Conservation (phyloP, 129 eudicot species). For the Heracleum sosnowskyi region DNA sequence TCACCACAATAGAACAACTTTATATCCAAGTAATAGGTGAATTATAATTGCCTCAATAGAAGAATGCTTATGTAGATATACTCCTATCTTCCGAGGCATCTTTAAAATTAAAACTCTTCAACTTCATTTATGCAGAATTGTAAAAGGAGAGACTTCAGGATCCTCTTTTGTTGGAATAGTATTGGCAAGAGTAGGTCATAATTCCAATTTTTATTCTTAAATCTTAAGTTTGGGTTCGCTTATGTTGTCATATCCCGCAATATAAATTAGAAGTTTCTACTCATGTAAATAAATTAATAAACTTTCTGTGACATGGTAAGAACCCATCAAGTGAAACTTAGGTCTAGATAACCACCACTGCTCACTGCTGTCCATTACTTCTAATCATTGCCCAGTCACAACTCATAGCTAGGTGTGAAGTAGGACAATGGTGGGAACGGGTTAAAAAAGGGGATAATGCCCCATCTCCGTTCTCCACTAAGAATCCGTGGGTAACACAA, state of each 20-base stretch:
- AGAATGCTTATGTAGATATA: no score
- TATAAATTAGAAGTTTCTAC: neutral
- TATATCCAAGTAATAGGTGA: no score
- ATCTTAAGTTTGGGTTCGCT: neutral
- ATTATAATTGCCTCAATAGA: no score
- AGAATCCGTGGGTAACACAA: neutral
- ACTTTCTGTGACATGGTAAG: neutral
- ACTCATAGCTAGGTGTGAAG: neutral
- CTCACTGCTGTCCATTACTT: neutral
- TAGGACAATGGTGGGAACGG: neutral
- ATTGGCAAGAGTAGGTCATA: neutral
- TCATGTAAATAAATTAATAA: neutral
- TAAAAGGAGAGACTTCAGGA: neutral
- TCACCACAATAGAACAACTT: no score
- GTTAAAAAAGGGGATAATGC: neutral
- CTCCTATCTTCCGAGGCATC: no score
- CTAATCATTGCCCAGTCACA: neutral
- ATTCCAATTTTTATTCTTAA: neutral
- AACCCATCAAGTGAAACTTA: neutral
- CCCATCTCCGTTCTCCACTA: neutral
- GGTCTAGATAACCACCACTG: neutral
- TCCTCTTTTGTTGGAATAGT: neutral
- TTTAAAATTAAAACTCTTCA: no score
- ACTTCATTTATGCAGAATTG: neutral
- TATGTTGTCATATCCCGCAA: neutral